Base-by-base conservation (phyloP, 2,329 filamentous ascomycete species). In the Aurifilum marmelostoma region DNA sequence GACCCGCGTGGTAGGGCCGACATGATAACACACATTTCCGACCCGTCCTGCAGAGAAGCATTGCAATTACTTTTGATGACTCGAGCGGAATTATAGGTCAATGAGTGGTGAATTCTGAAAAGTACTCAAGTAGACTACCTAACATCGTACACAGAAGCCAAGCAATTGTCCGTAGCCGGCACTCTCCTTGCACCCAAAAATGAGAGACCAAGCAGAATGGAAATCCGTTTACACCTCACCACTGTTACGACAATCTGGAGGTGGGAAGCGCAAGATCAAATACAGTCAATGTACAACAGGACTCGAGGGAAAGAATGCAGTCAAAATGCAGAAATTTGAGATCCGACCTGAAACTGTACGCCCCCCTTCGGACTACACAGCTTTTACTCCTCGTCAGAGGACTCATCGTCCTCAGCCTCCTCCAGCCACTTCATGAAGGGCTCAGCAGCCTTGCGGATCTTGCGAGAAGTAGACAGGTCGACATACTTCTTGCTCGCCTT, bases 401-500 rank as follows among this genome's bases (percentile, higher is more conserved):
- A 84, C 12, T 84, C 85, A 70, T 90, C 89, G 72, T 91, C 89
- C 80, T 94, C 92, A 66, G 94, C 94, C 81, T 92, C 93, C 75
- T 93, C 89, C 69, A 98, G 93, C 95, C 94, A 98, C 75, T 90
- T 92, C 77, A 97, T 87, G 88, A 99, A 99, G 73, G 92, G 91
- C 84, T 97, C 92, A 66, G 96, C 94, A 73, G 93, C 92, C 86
- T 97, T 95, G 83, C 94, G 93, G 72, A 98, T 94, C 87, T 97
- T 97, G 87, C 94, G 95, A 83, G 93, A 97, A 71, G 90, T 94
- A 70, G 90, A 79, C 71, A 97, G 82, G 79, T 98, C 95, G 75
- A 97, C 92, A 79, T 98, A 98, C 85, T 97, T 97, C 91, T 97
- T 97, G 88, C 93, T 97, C 70, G 95, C 94, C 87, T 96, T 97